phyloP scores from a whole-genome alignment of 1,284 basidiomycete genomes.

The Fomitopsis schrenkii region DNA sequence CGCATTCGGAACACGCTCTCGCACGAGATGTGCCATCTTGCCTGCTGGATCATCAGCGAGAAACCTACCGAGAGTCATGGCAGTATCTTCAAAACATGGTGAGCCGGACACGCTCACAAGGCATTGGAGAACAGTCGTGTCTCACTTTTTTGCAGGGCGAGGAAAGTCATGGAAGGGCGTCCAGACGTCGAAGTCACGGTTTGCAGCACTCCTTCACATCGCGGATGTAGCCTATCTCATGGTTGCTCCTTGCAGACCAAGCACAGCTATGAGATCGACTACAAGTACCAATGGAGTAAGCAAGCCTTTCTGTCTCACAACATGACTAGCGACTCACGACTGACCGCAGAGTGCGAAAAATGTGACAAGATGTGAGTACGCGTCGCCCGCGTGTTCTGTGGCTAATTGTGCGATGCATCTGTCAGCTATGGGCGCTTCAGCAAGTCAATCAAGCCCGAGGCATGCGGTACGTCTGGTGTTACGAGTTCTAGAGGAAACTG shows the following conservation, averaged over 20 bases:
- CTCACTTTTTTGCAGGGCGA: slow-evolving; percentile 44
- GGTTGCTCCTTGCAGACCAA: slow-evolving; percentile 44
- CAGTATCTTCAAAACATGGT: slow-evolving; percentile 68
- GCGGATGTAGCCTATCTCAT: too few relatives aligned
- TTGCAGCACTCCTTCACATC: slow-evolving; percentile 13
- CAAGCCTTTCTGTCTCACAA: neutral
- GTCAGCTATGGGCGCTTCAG: slow-evolving; percentile 72
- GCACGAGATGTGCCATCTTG: slow-evolving; percentile 88
- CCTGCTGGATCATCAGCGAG: slow-evolving; percentile 74
- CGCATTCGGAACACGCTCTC: slow-evolving; percentile 75
- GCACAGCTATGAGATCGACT: slow-evolving; percentile 74
- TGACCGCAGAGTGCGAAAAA: slow-evolving; percentile 50
- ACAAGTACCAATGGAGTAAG: slow-evolving; percentile 78
- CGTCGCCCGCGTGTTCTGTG: slow-evolving; percentile 13
- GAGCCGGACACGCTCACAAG: slow-evolving; percentile 12
- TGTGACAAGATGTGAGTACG: slow-evolving; percentile 60
- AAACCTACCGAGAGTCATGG: slow-evolving; percentile 69
- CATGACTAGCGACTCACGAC: neutral
- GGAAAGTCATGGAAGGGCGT: slow-evolving; percentile 53
- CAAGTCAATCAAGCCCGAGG: slow-evolving; percentile 70
- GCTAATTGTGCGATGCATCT: neutral
- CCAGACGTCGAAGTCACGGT: slow-evolving; percentile 75
- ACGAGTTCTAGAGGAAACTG: neutral
- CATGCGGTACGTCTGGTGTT: slow-evolving; percentile 45
- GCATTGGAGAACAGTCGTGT: neutral